Base-by-base conservation (phyloP, 345 rosid species). In the Lumnitzera racemosa region DNA sequence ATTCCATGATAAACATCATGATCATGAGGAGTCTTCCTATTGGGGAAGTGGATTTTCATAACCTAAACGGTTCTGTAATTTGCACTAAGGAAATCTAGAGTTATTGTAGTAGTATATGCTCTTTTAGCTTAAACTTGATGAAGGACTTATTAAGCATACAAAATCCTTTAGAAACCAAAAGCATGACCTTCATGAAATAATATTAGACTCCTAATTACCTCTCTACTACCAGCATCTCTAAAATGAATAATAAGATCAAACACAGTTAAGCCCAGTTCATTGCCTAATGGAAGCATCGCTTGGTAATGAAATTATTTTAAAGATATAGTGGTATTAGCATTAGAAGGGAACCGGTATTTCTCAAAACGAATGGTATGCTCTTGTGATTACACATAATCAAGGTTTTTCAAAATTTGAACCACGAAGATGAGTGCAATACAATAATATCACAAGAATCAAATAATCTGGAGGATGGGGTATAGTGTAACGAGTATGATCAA, bases 61-160 rank as follows among this genome's bases (percentile, higher is more conserved):
- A 97, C 98, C 98, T 97, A 92, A 47, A 92, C 97, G 73, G 96
- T 83, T 82, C 97, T 84, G 76, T 89, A 92, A 67, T 92, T 92
- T 74, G 98, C 96, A 75, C 98, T 97, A 43, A 96, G 97, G 62
- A 91, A 73, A 70, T 92, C 98, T 71, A 92, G 69, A 61, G 98
- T 87, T 66, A 92, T 79, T 69, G 96, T 96, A 11, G 97, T 96
- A 58, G 98, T 94, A 68, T 96, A 85, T 2, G 98, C 98, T 78
- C 98, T 87, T 66, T 76, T 95, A 13, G 96, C 96, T 69, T 96
- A 97, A 58, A 92, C 72, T 79, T 92, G 89, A 71, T 92, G 98
- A 53, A 92, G 96, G 65, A 92, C 96, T 96, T 92, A 74, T 16
- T 54, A 57, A 68, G 24, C 20, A 60, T 27, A 60, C 55, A 74